Evolutionary conservation across 176 grass and related monocot species (phyloP).

Genomic region (Oryza australiensis): DNA sequence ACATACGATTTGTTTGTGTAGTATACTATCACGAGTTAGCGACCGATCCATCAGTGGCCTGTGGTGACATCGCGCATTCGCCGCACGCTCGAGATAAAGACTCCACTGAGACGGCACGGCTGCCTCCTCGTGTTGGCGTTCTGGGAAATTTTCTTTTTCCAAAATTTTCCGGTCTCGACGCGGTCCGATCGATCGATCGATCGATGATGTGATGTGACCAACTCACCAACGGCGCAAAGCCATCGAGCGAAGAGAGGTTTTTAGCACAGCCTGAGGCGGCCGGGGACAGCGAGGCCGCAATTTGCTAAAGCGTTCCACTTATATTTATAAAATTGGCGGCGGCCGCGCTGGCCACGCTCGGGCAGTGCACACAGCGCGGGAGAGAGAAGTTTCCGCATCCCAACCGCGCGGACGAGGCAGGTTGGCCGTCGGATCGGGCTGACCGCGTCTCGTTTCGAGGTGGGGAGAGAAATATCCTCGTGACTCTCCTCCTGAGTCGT

Average conservation of each 20-base stretch:
- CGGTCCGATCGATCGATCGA: not conserved
- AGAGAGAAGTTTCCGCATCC: slow-evolving; percentile 20
- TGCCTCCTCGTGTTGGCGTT: not conserved
- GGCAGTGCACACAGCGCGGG: no score
- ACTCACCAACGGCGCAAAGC: not conserved
- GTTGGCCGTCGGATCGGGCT: not conserved
- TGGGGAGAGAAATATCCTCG: slow-evolving; percentile 31
- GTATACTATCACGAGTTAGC: not conserved
- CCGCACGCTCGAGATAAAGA: not conserved
- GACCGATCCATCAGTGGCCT: not conserved
- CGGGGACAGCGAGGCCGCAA: not conserved
- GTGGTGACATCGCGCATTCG: slow-evolving; percentile 41
- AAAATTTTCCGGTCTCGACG: not conserved
- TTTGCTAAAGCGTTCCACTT: not conserved
- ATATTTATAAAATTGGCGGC: slow-evolving; percentile 13
- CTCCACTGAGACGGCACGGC: not conserved
- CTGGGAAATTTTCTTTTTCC: not conserved
- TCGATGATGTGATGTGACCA: not conserved
- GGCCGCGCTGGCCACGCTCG: slow-evolving; percentile 38
- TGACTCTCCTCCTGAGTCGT: not conserved
- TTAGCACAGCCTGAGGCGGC: no score
- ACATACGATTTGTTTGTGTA: slow-evolving; percentile 44
- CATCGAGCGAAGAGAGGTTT: not conserved
- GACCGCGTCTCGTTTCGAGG: not conserved
- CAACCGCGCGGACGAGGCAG: not conserved